These are phyloP conservation scores for Auricularia heimuer DNA, from an alignment of 768 basidiomycete genomes.

Conservation along the genomic window DNA sequence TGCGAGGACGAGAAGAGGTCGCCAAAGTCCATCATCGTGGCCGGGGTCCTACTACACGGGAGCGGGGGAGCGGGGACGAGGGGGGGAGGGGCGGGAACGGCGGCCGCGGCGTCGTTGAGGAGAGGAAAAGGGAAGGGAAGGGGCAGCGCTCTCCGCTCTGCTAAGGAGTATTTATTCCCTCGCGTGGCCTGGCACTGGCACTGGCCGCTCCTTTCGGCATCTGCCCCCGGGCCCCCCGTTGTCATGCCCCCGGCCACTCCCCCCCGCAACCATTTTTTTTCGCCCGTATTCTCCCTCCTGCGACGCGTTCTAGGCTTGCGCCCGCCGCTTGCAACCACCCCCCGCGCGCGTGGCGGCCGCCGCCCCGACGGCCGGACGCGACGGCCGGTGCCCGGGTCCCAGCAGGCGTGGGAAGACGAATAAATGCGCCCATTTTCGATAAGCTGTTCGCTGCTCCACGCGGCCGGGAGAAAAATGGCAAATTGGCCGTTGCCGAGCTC, in stretches of 20 bases:
- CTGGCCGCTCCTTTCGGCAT: too few species aligned
- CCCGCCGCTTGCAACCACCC: neutral
- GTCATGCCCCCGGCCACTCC: too few species aligned
- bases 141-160: neutral
- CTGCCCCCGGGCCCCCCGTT: too few species aligned
- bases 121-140: neutral
- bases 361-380: too few species aligned
- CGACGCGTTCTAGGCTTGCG: too few species aligned
- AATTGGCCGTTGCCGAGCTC: neutral
- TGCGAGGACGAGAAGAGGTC: neutral
- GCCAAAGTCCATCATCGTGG: neutral
- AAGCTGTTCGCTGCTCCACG: neutral
- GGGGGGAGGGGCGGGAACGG: neutral
- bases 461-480: neutral
- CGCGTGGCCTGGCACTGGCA: neutral
- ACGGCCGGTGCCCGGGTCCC: neutral
- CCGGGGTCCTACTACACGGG: neutral
- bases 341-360: too few species aligned
- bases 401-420: neutral
- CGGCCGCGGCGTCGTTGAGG: neutral
- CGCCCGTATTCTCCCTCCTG: too few species aligned
- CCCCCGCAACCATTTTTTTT: too few species aligned
- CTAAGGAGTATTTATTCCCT: neutral
- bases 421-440: neutral
- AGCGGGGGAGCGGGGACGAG: neutral